These are phyloP conservation scores for Trapa incisa DNA, from an alignment of 345 rosid genomes.

Conservation along the genomic window DNA sequence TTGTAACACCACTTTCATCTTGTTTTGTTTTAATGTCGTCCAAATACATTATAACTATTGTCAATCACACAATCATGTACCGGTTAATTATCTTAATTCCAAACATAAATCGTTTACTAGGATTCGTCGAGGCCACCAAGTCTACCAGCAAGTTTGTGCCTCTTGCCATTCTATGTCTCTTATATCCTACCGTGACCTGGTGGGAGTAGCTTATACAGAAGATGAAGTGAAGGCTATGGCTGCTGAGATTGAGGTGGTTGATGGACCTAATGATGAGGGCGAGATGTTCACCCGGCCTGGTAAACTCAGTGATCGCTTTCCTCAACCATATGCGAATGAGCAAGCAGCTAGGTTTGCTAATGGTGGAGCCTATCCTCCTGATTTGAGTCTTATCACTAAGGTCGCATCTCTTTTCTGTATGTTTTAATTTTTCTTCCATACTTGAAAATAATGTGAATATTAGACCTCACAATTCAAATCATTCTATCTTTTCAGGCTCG, in stretches of 20 bases:
- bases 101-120: slow-evolving; percentile 19
- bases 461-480: slow-evolving; percentile 2
- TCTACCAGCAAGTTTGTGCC: slow-evolving; percentile 66
- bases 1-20: neutral
- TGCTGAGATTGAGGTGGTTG: slow-evolving; percentile 94
- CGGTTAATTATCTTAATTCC: neutral
- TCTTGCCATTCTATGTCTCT: slow-evolving; percentile 99
- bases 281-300: slow-evolving; percentile 54
- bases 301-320: slow-evolving; percentile 54
- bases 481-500: slow-evolving; percentile 61
- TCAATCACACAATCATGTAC: neutral
- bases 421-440: slow-evolving; percentile 3
- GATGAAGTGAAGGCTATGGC: slow-evolving; percentile 98
- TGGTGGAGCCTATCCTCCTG: slow-evolving; percentile 71
- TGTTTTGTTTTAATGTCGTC: neutral
- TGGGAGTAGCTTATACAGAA: slow-evolving; percentile 97
- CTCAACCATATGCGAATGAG: slow-evolving; percentile 85
- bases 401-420: slow-evolving; percentile 1
- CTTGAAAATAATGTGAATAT: neutral
- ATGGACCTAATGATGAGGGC: slow-evolving; percentile 99
- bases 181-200: slow-evolving; percentile 82
- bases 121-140: slow-evolving; percentile 67
- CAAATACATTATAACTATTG: neutral
- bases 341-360: slow-evolving; percentile 98
- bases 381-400: too few relatives aligned